Evolutionary conservation across 371 early-diverging fungal species (phyloP), one percentile per base, ranked within the genome.

Genomic region (Saksenaea oblongispora): DNA sequence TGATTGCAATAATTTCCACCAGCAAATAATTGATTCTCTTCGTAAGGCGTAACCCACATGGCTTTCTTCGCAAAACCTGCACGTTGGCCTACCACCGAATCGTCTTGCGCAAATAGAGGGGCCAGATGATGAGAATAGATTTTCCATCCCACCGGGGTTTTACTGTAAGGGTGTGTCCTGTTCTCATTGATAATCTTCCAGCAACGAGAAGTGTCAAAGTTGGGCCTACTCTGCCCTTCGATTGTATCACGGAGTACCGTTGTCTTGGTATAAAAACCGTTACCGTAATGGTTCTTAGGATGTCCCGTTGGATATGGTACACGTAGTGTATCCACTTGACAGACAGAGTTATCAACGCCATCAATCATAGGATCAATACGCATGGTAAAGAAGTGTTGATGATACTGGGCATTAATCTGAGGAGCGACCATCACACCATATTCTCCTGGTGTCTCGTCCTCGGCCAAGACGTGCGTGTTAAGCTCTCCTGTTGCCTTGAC

Each of bases 371-470:
- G 80, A 57, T 84, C 84, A 56, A 84, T 73, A 61, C 83, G 78
- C 76, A 80, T 78, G 54, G 79, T 78, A 59, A 84, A 84, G 67
- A 84, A 75, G 54, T 84, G 84, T 61, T 84, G 83, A 56, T 84
- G 84, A 63, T 76, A 71, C 56, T 77, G 80, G 42, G 80, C 84
- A 44, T 78, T 80, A 63, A 84, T 76, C 56, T 80, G 80, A 59
- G 82, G 82, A 27, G 84, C 83, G 31, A 84, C 79, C 34, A 72
- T 71, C 10, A 69, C 72, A 69, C 84, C 84, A 62, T 72, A 78
- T n/a, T 60, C 69, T 37, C 68, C 73, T 27, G 84, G 76, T 14
- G 71, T 64, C 61, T 84, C 84, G 47, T 80, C 80, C 59, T 80
- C 76, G 31, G 84, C 81, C 68, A 82, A 60, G 55, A 82, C 82